These are phyloP conservation scores for Tolypocladium sp. DNA, from an alignment of 2,329 filamentous ascomycete genomes.

Conservation along the genomic window DNA sequence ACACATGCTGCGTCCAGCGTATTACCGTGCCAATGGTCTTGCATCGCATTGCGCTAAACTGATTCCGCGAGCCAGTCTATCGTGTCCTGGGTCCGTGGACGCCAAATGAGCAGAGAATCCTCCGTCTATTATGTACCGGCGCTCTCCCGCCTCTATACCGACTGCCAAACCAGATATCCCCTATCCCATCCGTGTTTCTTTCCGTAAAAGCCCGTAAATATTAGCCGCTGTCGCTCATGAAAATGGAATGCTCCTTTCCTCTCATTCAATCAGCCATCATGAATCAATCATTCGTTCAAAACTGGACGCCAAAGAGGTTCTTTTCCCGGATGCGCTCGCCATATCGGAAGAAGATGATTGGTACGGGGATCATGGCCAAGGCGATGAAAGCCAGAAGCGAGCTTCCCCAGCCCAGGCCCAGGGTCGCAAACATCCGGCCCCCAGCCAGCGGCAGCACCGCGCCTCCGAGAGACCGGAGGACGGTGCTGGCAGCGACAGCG, in stretches of 20 bases:
- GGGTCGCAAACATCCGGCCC: slow-evolving; percentile 24
- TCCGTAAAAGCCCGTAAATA: too few relatives aligned
- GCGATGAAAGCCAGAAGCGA: slow-evolving; percentile 29
- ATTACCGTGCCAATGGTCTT: not conserved
- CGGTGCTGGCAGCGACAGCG: slow-evolving; percentile 26
- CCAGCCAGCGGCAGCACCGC: slow-evolving; percentile 29
- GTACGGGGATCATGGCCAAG: slow-evolving; percentile 25
- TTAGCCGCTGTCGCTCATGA: not conserved
- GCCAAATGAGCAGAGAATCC: not conserved
- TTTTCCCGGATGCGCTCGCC: slow-evolving; percentile 25
- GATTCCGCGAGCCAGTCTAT: not conserved
- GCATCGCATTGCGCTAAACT: not conserved
- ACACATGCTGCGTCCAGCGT: not conserved
- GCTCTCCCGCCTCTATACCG: not conserved
- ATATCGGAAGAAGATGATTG: slow-evolving; percentile 25
- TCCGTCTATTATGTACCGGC: not conserved
- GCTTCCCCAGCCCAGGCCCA: slow-evolving; percentile 34
- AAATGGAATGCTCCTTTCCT: too few relatives aligned
- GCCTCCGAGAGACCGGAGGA: slow-evolving; percentile 26
- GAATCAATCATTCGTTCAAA: slow-evolving; percentile 4
- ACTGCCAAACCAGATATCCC: not conserved
- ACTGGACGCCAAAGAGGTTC: slow-evolving; percentile 16
- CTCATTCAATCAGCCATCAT: too few relatives aligned
- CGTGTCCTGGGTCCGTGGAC: too few relatives aligned
- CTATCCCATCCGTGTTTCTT: not conserved